These are phyloP conservation scores for Cryptococcus sp. DNA, from an alignment of 1,284 basidiomycete genomes.

Conservation along the genomic window DNA sequence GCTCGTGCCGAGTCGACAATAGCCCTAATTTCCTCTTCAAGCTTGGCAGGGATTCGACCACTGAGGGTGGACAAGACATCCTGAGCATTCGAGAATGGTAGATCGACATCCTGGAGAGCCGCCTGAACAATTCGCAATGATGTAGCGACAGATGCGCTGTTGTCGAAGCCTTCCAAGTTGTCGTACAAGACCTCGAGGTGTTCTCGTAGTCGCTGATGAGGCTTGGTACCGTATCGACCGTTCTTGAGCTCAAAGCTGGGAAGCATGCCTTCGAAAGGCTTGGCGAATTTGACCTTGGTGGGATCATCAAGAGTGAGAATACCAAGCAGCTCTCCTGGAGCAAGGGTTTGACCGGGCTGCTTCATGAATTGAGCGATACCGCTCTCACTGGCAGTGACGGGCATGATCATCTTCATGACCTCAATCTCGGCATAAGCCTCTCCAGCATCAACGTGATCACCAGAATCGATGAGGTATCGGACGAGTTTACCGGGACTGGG, in stretches of 20 bases:
- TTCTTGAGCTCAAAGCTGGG: slow-evolving; percentile 79
- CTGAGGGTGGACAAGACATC: slow-evolving; percentile 85
- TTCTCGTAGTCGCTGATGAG: slow-evolving; percentile 79
- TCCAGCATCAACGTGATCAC: slow-evolving; percentile 93
- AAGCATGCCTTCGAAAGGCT: slow-evolving; percentile 92
- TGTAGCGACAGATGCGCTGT: slow-evolving; percentile 54
- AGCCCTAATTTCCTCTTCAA: slow-evolving; percentile 80
- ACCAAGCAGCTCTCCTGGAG: slow-evolving; percentile 97
- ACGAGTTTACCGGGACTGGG: slow-evolving; percentile 97
- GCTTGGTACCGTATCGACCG: slow-evolving; percentile 77
- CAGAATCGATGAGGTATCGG: slow-evolving; percentile 91
- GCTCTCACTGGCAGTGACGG: slow-evolving; percentile 90
- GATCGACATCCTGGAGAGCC: slow-evolving; percentile 64
- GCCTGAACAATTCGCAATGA: slow-evolving; percentile 44
- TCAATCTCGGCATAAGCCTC: slow-evolving; percentile 99
- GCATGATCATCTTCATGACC: slow-evolving; percentile 99
- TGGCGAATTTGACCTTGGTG: slow-evolving; percentile 93
- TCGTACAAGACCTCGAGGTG: slow-evolving; percentile 79
- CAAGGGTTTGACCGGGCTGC: slow-evolving; percentile 92
- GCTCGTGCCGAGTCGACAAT: slow-evolving; percentile 68
- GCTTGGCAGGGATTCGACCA: slow-evolving; percentile 86
- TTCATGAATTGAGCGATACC: slow-evolving; percentile 96
- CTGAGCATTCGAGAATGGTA: slow-evolving; percentile 82
- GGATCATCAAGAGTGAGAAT: slow-evolving; percentile 97
- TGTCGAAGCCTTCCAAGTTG: slow-evolving; percentile 93